Evolutionary conservation across 2,329 filamentous ascomycete genomes (phyloP), one percentile per base, ranked within the genome.

Genomic region (Fusarium bulbicola): DNA sequence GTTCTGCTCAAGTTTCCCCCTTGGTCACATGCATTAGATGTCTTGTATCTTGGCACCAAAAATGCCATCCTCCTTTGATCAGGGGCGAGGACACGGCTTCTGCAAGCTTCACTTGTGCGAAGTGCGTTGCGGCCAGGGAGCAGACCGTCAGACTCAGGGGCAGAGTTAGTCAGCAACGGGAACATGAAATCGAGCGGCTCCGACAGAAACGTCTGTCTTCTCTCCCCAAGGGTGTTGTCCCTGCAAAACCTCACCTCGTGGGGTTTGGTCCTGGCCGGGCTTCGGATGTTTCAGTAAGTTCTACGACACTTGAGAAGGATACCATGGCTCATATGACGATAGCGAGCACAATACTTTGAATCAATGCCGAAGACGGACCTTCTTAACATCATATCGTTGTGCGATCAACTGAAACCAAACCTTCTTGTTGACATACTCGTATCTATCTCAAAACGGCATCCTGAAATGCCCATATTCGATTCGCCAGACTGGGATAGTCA

Each of bases 381-480:
- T 2, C 76, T 85, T 30, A 82, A 83, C 37, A 73, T 85, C 15
- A 69, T 86, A 6, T 81, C 81, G 6, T 80, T 85, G 42, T 83
- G 82, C 65, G 82, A 85, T 54, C 82, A 83, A 63, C 74, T 85
- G 20, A 78, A 81, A 30, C 82, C 84, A 5, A 81, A 83, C 39
- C 81, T 85, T 16, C 78, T 86, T 5, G 79, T 81, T 20, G 82
- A 85, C 54, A 67, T 86, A 9, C 78, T 85, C 32, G 81, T 84
- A 14, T 84, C 83, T 6, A 80, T 85, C n/a, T 82, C 84, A 13
- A 83, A 80, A 63, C 82, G 79, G 52, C 83, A 85, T 45, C 81
- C 83, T 1, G 79, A 82, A n/a, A 77, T 85, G 6, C 83, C 83
- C 28, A 81, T 85, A 8, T 85, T 85, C 63, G 75, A 81, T 65